Evolutionary conservation across 805 yeast genomes (phyloP).

Genomic region (Cyberlindnera misumaiensis): DNA sequence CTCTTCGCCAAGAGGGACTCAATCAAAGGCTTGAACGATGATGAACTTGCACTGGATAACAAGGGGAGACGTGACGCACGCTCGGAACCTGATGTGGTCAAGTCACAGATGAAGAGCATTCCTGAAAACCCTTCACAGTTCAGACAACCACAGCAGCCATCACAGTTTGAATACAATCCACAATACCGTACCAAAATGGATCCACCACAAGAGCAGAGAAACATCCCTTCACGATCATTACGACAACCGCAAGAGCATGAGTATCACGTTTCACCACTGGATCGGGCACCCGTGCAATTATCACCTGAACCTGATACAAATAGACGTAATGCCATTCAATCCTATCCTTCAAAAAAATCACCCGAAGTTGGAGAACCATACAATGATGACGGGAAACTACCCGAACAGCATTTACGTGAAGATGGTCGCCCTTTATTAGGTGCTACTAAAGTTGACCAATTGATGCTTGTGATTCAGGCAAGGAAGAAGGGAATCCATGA

Average conservation of each 20-base stretch:
- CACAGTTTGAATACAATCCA: conserved; percentile 6
- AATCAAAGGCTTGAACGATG: conserved; percentile 14
- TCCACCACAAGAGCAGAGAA: conserved; percentile 5
- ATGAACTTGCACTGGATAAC: conserved; percentile 8
- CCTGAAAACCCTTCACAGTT: conserved; percentile 7
- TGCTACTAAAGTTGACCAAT: conserved; percentile 83
- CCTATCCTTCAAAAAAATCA: background rate
- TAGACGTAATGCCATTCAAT: background rate
- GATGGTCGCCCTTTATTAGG: conserved; percentile 71
- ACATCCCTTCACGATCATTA: background rate
- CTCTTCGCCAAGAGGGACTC: conserved; percentile 24
- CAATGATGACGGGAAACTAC: too few relatives aligned
- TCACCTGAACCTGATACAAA: conserved; percentile 8
- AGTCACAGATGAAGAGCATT: conserved; percentile 12
- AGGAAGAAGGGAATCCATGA: conserved; percentile 70
- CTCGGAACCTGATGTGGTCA: conserved; percentile 7
- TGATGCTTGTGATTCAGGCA: conserved; percentile 89
- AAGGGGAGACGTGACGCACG: conserved; percentile 14
- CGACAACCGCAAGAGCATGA: conserved; percentile 6
- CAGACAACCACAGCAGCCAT: conserved; percentile 4
- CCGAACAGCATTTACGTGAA: conserved; percentile 27
- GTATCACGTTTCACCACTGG: conserved; percentile 1
- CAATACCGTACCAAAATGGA: conserved; percentile 1
- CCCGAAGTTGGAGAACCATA: conserved; percentile 3
- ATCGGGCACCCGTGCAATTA: conserved; percentile 1